Conservation (phyloP, 441 rosid species). For the Arabidopsis lyrata region DNA sequence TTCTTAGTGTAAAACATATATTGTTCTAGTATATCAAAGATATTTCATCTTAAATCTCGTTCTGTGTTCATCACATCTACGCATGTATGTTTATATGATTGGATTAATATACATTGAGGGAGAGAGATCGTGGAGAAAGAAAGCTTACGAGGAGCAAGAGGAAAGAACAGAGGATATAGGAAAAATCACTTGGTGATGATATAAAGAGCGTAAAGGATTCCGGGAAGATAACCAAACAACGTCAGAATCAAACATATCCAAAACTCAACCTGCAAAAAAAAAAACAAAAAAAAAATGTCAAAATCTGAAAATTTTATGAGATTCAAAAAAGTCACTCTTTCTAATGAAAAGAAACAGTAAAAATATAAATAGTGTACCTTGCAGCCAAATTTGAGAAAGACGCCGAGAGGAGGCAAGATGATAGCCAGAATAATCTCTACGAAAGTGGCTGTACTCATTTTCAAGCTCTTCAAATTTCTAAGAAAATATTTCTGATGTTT, state of each 20-base stretch:
- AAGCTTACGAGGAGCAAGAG: constrained; percentile 30
- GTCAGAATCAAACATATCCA: constrained; percentile 91
- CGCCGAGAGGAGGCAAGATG: constrained; percentile 93
- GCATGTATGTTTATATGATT: neutral
- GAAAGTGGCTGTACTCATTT: constrained; percentile 58
- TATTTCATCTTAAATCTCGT: neutral
- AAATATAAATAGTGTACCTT: constrained; percentile 43
- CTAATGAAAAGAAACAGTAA: neutral
- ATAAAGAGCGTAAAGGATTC: constrained; percentile 84
- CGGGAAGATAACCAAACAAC: constrained; percentile 80
- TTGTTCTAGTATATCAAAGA: neutral
- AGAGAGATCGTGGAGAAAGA: constrained; percentile 25
- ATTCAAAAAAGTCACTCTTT: neutral
- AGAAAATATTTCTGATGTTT: neutral
- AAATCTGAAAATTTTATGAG: neutral
- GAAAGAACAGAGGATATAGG: constrained; percentile 6
- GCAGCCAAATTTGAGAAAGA: constrained; percentile 89
- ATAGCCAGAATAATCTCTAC: constrained; percentile 79
- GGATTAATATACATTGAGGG: neutral
- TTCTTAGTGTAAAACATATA: neutral
- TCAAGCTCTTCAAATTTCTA: constrained; percentile 17
- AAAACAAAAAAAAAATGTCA: neutral
- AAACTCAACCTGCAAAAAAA: constrained; percentile 64
- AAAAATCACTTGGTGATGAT: constrained; percentile 66
- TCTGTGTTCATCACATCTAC: neutral